These are phyloP conservation scores for Talaromyces sp. DNA, from an alignment of 2,329 filamentous ascomycete species.

Conservation along the genomic window DNA sequence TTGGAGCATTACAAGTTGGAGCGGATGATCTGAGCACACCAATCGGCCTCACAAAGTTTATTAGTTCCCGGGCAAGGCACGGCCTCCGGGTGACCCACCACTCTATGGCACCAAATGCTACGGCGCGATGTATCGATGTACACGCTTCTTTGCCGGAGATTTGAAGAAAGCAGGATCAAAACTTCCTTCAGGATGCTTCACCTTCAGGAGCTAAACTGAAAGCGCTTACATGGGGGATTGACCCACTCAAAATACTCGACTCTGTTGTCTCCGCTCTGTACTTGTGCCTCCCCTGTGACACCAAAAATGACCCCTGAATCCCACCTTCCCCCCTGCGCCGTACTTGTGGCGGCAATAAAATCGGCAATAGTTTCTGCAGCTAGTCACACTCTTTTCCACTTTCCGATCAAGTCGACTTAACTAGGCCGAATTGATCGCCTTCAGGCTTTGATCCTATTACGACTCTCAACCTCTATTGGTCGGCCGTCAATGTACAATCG, in stretches of 20 bases:
- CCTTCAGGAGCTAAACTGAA: no score
- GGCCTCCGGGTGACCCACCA: background rate
- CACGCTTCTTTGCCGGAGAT: no score
- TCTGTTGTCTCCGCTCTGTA: background rate
- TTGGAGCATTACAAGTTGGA: background rate
- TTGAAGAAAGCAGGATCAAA: background rate
- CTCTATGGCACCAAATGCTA: background rate
- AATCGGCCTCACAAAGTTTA: background rate
- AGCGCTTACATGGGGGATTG: background rate
- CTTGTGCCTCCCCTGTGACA: conserved; percentile 8
- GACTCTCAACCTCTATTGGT: conserved; percentile 3
- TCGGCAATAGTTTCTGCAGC: conserved; percentile 20
- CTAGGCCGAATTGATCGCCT: conserved; percentile 8
- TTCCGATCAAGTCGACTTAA: conserved; percentile 8
- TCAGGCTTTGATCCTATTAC: conserved; percentile 3
- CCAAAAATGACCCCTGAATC: conserved; percentile 20
- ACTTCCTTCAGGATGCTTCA: background rate
- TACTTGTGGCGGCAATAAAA: conserved; percentile 19
- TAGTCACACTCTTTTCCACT: conserved; percentile 26
- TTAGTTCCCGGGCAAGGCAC: background rate
- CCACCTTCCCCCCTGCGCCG: conserved; percentile 13
- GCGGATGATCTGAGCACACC: background rate
- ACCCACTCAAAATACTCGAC: background rate
- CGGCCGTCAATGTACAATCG: conserved; percentile 5
- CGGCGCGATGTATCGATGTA: no score